phyloP scores from a whole-genome alignment of 1,139 yeast species.

The Wickerhamiella infanticola region DNA sequence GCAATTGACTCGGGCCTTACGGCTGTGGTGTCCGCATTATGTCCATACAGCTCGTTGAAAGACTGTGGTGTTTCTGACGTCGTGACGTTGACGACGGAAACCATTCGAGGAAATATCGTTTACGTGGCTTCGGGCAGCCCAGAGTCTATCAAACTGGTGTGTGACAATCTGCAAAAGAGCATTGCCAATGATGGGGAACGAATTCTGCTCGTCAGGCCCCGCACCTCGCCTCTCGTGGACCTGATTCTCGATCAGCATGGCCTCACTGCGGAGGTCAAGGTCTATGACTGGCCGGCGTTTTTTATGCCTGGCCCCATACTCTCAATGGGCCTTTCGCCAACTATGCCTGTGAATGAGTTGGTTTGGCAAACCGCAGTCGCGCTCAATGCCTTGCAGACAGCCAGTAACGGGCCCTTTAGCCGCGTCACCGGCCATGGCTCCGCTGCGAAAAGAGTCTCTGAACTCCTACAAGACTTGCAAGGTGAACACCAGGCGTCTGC shows the following conservation, averaged over 20 bases:
- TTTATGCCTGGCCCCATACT: conserved; percentile 20
- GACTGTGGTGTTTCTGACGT: conserved; percentile 43
- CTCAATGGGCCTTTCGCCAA: neutral
- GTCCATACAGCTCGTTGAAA: conserved; percentile 41
- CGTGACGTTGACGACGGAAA: conserved; percentile 35
- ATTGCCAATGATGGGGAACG: conserved; percentile 11
- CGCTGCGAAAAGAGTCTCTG: conserved; percentile 29
- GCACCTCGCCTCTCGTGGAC: conserved; percentile 21
- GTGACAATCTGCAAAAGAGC: conserved; percentile 17
- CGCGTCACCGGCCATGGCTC: conserved; percentile 36
- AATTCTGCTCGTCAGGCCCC: conserved; percentile 23
- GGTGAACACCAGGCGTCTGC: conserved; percentile 8
- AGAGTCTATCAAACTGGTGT: conserved; percentile 15
- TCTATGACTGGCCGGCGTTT: conserved; percentile 24
- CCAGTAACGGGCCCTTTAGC: conserved; percentile 24
- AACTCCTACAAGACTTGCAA: conserved; percentile 19
- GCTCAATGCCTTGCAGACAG: conserved; percentile 23
- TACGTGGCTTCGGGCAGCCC: conserved; percentile 16
- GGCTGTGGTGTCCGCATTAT: conserved; percentile 40
- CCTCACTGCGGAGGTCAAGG: conserved; percentile 25
- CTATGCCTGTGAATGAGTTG: neutral
- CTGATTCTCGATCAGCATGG: conserved; percentile 23
- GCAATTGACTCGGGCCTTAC: conserved; percentile 43
- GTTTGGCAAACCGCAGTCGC: conserved; percentile 26
- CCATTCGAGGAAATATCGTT: conserved; percentile 7